Conservation (phyloP, 306 rosid species). For the Pterocarpus macrocarpus region DNA sequence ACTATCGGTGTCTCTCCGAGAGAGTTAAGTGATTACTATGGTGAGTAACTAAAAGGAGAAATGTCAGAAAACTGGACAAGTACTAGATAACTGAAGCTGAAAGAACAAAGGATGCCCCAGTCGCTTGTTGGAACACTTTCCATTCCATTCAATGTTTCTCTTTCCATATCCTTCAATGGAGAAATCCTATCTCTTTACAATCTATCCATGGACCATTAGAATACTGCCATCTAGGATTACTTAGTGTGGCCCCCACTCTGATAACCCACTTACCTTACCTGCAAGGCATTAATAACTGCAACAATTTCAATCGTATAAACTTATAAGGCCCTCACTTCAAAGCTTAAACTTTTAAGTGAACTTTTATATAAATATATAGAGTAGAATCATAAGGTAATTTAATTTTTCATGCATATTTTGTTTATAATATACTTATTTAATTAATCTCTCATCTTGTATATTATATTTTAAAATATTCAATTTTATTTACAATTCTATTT, state of each 20-base stretch:
- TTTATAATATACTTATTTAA: no score
- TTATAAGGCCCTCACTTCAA: no score
- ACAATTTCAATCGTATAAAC: no score
- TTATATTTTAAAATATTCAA: no score
- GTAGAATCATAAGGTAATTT: no score
- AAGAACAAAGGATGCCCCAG: not conserved
- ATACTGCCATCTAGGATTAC: slow-evolving; percentile 45
- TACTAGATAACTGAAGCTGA: slow-evolving; percentile 38
- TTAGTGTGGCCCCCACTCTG: not conserved
- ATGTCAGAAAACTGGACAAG: not conserved
- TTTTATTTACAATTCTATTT: no score
- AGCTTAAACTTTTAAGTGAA: no score
- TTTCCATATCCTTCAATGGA: not conserved
- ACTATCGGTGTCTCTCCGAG: not conserved
- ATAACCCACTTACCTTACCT: not conserved
- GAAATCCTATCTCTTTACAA: slow-evolving; percentile 44
- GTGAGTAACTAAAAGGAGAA: not conserved
- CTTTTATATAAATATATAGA: no score
- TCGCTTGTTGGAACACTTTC: slow-evolving; percentile 17
- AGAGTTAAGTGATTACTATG: not conserved
- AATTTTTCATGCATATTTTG: no score
- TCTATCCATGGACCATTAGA: slow-evolving; percentile 42
- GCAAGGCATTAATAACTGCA: not conserved
- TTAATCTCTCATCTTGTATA: no score
- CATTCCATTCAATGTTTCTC: not conserved